Evolutionary conservation across 352 stramenopile species (phyloP), one percentile per base, ranked within the genome.

Genomic region (Globisporangium alternatum): DNA sequence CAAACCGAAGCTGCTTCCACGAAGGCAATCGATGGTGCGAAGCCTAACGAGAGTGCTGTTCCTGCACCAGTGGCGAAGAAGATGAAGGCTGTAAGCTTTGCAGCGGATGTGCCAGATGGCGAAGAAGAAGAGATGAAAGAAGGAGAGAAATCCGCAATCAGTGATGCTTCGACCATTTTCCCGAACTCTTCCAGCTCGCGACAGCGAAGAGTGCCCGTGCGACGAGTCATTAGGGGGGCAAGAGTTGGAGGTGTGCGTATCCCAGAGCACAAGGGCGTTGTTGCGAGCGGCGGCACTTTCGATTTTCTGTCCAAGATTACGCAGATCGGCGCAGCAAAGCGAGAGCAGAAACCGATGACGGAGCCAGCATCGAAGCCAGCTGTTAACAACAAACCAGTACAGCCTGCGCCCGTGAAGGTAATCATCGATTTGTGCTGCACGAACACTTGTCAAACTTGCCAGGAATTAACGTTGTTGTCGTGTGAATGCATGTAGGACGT

Each of bases 261-360:
- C 33, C 62, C 80, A 12, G 76, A 84, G 56, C 74, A 74, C 43
- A 88, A 85, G 45, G 86, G 86, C 25, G 70, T 86, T 6, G 86
- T 95, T 25, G 86, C 84, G 12, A 89, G 78, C 59, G 86, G 86
- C 22, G 83, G 85, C 0, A 93, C 86, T 41, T 91, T 95, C 64
- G 86, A 95, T 60, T 95, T 95, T 31, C 59, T 95, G 59, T 88
- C 81, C n/a, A 95, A 91, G 70, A 92, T 95, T 37, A 79, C 67
- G 19, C 56, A 79, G 17, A 66, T 77, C 22, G 71, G 70, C 19
- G 67, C 60, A 0, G 58, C 57, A 21, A 76, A 79, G 61, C 58
- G 57, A 22, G 58, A 71, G 33, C 57, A 55, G 31, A 69, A 72
- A 48, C 47, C 55, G 25, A 25, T 55, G 43, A 48, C 43, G 2